Evolutionary conservation across 371 early-diverging fungal species (phyloP).

Genomic region (Thermomucor indicae-seudaticae): DNA sequence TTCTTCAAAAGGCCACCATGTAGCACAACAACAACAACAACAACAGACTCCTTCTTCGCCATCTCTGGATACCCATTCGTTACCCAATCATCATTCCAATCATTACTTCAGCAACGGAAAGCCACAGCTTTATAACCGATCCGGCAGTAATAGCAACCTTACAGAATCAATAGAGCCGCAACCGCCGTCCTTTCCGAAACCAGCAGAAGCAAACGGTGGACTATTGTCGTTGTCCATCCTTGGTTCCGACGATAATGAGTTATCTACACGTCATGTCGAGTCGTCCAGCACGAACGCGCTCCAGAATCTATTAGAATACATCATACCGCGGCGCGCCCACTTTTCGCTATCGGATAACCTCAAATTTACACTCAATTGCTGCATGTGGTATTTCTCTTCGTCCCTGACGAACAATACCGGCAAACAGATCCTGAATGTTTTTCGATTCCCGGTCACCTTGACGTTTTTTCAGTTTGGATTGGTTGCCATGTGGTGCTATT

Average conservation of each 20-base stretch:
- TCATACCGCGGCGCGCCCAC: slow-evolving; percentile 7
- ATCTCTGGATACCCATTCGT: slow-evolving; percentile 3
- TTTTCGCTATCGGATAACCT: slow-evolving; percentile 27
- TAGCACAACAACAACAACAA: neutral
- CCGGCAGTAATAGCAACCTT: neutral
- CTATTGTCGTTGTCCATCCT: neutral
- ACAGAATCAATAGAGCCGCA: slow-evolving; percentile 4
- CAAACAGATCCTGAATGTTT: slow-evolving; percentile 70
- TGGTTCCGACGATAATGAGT: slow-evolving; percentile 7
- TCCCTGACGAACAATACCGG: slow-evolving; percentile 77
- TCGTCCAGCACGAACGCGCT: slow-evolving; percentile 3
- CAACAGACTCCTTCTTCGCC: neutral
- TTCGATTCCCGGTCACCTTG: slow-evolving; percentile 74
- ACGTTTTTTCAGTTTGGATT: slow-evolving; percentile 75
- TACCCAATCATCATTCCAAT: slow-evolving; percentile 4
- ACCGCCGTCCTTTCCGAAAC: slow-evolving; percentile 3
- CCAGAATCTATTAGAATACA: slow-evolving; percentile 9
- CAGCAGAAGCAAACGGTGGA: neutral
- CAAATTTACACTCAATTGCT: slow-evolving; percentile 51
- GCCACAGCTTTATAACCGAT: slow-evolving; percentile 8
- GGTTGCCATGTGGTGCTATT: slow-evolving; percentile 56
- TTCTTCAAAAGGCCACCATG: neutral
- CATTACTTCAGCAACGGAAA: slow-evolving; percentile 2
- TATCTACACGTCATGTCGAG: slow-evolving; percentile 27
- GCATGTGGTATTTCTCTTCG: slow-evolving; percentile 74